These are phyloP conservation scores for Geosmithia morbida DNA, from an alignment of 2,329 filamentous ascomycete genomes.

Conservation along the genomic window DNA sequence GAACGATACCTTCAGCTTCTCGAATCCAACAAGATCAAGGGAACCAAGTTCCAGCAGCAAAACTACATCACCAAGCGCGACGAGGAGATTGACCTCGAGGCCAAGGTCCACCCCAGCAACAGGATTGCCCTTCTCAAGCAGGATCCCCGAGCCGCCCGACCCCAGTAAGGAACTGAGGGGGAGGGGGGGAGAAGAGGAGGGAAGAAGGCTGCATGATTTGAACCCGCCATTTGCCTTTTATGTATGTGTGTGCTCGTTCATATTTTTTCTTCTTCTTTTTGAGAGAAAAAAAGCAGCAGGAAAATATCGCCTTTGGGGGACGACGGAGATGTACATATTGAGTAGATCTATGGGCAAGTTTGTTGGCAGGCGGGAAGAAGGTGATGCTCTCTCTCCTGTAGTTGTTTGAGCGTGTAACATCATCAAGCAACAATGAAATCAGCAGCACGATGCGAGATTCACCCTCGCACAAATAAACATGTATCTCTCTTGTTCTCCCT, in stretches of 20 bases:
- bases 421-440: too few species aligned
- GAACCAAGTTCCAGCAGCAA: constrained; percentile 66
- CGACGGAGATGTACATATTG: neutral
- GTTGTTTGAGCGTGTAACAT: too few species aligned
- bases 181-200: neutral
- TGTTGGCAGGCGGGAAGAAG: too few species aligned
- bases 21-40: constrained; percentile 62
- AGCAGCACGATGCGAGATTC: too few species aligned
- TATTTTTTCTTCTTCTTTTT: neutral
- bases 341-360: neutral
- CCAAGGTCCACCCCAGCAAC: constrained; percentile 23
- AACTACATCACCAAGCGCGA: constrained; percentile 51
- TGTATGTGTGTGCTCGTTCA: too few species aligned
- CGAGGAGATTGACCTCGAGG: constrained; percentile 19
- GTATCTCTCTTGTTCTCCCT: neutral
- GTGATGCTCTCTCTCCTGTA: too few species aligned
- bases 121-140: constrained; percentile 23
- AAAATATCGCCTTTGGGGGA: too few species aligned
- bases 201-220: neutral
- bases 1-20: constrained; percentile 69
- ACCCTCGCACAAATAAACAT: neutral
- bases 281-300: too few species aligned
- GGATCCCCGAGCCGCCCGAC: constrained; percentile 4
- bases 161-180: neutral
- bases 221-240: neutral